Evolutionary conservation across 2,329 filamentous ascomycete species (phyloP).

Genomic region (Sporothrix sp.): DNA sequence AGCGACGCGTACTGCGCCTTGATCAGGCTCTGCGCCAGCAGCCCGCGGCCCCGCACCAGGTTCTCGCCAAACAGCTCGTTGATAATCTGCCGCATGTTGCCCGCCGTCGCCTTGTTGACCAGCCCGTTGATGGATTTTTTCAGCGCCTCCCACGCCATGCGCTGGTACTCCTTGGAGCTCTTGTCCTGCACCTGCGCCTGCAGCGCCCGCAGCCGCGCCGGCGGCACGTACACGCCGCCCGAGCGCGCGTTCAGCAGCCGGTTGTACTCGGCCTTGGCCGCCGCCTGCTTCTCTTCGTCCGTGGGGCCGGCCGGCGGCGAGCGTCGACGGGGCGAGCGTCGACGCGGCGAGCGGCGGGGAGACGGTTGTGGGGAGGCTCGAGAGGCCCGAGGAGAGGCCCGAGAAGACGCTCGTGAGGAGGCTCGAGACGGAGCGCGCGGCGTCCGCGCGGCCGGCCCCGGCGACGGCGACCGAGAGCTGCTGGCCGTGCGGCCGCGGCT

Average conservation of each 20-base stretch:
- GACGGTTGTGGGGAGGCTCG: neutral
- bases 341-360: constrained; percentile 6
- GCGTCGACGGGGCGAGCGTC: neutral
- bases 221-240: constrained; percentile 93
- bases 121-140: constrained; percentile 98
- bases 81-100: constrained; percentile 95
- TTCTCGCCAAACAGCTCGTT: constrained; percentile 95
- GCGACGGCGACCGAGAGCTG: neutral
- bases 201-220: constrained; percentile 77
- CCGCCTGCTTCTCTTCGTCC: constrained; percentile 78
- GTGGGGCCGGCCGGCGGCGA: constrained; percentile 38
- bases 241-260: constrained; percentile 87
- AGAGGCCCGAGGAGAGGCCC: neutral
- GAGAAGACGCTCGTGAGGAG: constrained; percentile 1
- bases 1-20: constrained; percentile 94
- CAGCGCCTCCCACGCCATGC: constrained; percentile 96
- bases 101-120: constrained; percentile 98
- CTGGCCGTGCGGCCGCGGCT: neutral
- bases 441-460: neutral
- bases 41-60: constrained; percentile 74
- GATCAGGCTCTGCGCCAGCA: constrained; percentile 96
- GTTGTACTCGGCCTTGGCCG: constrained; percentile 86
- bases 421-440: neutral
- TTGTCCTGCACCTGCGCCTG: constrained; percentile 98
- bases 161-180: constrained; percentile 91